Evolutionary conservation across 73 alveolate species (phyloP).

Genomic region (Effrenium voratum): DNA sequence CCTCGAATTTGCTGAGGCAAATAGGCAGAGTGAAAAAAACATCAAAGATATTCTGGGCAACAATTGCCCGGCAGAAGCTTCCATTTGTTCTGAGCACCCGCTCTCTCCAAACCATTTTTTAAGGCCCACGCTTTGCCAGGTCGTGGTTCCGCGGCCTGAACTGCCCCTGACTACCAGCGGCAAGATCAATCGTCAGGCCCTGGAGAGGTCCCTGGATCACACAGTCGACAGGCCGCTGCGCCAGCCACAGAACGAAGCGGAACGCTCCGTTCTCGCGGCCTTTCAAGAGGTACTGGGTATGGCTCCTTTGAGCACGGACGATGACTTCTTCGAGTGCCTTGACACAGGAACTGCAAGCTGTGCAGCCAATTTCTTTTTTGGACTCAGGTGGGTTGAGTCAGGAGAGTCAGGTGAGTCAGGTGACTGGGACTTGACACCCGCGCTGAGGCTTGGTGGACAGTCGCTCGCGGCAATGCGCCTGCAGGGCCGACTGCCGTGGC

Average conservation of each 20-base stretch:
- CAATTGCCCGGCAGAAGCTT: too few relatives aligned
- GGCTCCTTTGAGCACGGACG: slow-evolving; percentile 33
- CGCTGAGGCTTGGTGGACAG: slow-evolving; percentile 72
- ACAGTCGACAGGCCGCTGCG: neutral
- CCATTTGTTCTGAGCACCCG: too few relatives aligned
- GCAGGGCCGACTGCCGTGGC: slow-evolving; percentile 27
- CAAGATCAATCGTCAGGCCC: slow-evolving; percentile 49
- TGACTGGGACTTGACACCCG: neutral
- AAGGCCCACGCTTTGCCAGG: too few relatives aligned
- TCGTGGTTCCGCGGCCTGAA: neutral
- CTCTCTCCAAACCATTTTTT: too few relatives aligned
- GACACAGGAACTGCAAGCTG: neutral
- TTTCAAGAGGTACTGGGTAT: slow-evolving; percentile 25
- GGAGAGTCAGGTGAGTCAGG: neutral
- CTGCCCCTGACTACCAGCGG: slow-evolving; percentile 72
- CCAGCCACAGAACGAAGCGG: neutral
- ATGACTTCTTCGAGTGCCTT: slow-evolving; percentile 62
- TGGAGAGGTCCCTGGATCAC: slow-evolving; percentile 17
- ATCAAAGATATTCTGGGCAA: too few relatives aligned
- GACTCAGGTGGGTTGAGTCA: neutral
- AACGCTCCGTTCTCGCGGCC: neutral
- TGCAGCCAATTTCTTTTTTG: neutral
- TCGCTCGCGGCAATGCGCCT: slow-evolving; percentile 80
- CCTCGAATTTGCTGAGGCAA: too few relatives aligned
- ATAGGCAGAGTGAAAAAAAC: too few relatives aligned